Conservation (phyloP, 257 asterid species). For the Lycium ferocissimum region DNA sequence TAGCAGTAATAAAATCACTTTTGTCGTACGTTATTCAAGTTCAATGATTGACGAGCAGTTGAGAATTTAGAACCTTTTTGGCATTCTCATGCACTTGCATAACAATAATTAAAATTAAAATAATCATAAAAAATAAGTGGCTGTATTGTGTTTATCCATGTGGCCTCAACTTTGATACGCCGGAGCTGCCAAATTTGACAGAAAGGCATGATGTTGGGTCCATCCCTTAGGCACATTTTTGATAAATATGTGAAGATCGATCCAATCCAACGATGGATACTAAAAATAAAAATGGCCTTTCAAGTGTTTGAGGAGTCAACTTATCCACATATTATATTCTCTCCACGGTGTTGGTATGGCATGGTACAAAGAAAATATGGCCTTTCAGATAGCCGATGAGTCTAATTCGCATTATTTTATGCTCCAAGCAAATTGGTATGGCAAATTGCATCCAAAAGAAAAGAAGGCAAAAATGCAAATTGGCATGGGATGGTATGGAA, state of each 20-base stretch:
- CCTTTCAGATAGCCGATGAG: not conserved
- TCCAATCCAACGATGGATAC: slow-evolving; percentile 14
- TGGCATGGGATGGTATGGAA: not conserved
- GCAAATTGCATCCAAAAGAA: not conserved
- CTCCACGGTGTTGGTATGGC: not conserved
- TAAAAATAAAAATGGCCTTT: not conserved
- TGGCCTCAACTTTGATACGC: not conserved
- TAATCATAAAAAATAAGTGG: not conserved
- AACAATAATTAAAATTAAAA: not conserved
- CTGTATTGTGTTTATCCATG: not conserved
- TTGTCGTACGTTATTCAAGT: not conserved
- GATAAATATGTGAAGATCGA: not conserved
- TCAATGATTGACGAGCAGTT: not conserved
- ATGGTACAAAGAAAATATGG: not conserved
- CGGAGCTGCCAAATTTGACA: slow-evolving; percentile 5
- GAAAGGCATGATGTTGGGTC: slow-evolving; percentile 2
- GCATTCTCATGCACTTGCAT: not conserved
- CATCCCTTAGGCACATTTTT: not conserved
- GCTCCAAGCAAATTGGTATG: not conserved
- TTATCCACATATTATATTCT: not conserved
- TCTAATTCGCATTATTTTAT: not conserved
- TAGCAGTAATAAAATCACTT: not conserved
- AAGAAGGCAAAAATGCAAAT: not conserved
- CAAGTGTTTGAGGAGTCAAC: not conserved
- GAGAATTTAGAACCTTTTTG: not conserved